Conservation (phyloP, 2,329 filamentous ascomycete genomes). For the Grosmannia serpens region DNA sequence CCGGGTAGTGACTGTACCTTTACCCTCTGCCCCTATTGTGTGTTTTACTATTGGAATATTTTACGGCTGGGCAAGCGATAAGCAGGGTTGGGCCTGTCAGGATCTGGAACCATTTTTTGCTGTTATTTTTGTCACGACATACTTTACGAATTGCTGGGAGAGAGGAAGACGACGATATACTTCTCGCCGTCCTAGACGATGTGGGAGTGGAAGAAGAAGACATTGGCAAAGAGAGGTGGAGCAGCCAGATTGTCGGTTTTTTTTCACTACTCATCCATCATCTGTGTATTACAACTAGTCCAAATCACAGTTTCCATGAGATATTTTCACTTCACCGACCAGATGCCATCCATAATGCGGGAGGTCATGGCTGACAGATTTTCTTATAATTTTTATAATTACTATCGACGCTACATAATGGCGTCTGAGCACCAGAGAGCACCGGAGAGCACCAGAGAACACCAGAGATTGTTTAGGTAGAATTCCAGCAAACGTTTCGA, state of each 20-base stretch:
- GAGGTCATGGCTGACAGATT: not conserved
- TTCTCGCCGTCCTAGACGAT: not conserved
- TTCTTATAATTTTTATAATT: too few relatives aligned
- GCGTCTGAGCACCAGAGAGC: too few relatives aligned
- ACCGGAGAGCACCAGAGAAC: too few relatives aligned
- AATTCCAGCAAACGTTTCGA: too few relatives aligned
- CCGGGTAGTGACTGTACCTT: not conserved
- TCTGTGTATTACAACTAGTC: not conserved
- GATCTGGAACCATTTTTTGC: not conserved
- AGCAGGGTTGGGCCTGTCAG: not conserved
- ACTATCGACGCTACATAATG: too few relatives aligned
- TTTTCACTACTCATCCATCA: conserved; percentile 1
- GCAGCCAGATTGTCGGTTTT: not conserved
- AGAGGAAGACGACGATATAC: not conserved
- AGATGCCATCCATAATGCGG: not conserved
- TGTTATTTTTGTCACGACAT: not conserved
- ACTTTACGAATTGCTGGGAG: not conserved
- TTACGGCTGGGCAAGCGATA: not conserved
- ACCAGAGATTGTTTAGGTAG: too few relatives aligned
- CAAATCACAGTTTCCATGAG: not conserved
- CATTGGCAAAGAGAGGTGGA: not conserved
- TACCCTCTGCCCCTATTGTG: not conserved
- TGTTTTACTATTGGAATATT: not conserved
- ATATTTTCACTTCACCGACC: not conserved
- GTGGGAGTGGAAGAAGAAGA: not conserved